Percentiles rank a stretch among this genome's conserved stretches.
Conservation (phyloP, 495 filamentous ascomycete species). For the Polyplosphaeria fusca region DNA sequence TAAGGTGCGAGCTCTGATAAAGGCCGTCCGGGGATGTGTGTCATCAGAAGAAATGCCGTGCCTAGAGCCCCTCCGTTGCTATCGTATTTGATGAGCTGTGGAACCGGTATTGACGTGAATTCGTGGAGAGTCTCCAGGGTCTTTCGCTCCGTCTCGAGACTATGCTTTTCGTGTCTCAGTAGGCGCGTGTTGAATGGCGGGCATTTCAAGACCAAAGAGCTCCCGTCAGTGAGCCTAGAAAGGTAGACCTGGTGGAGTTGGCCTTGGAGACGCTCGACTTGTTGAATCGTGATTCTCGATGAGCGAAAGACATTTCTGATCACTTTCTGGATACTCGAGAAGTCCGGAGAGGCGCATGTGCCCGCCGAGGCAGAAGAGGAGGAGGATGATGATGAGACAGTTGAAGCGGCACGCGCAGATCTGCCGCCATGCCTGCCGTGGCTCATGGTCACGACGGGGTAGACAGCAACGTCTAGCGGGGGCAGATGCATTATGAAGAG, state of each 20-base stretch:
- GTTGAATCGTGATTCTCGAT: conserved; percentile 44
- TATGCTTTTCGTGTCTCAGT: conserved; percentile 55
- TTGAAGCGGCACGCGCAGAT: neutral
- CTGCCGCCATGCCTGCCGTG: conserved; percentile 26
- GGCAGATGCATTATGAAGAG: conserved; percentile 34
- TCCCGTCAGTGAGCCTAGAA: conserved; percentile 54
- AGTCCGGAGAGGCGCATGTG: conserved; percentile 29
- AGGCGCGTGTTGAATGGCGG: conserved; percentile 53
- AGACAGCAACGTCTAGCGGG: conserved; percentile 33
- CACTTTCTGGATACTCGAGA: conserved; percentile 43
- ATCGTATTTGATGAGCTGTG: conserved; percentile 53
- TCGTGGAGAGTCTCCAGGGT: conserved; percentile 50
- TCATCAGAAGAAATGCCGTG: conserved; percentile 50
- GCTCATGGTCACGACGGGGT: conserved; percentile 34
- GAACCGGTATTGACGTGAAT: conserved; percentile 48
- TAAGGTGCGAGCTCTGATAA: conserved; percentile 44
- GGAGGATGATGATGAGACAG: conserved; percentile 18
- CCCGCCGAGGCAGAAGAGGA: conserved; percentile 27
- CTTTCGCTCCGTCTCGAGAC: conserved; percentile 56
- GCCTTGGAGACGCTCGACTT: conserved; percentile 46
- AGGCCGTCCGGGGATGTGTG: conserved; percentile 48
- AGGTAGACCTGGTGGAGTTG: conserved; percentile 55
- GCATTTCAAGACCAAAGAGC: conserved; percentile 52
- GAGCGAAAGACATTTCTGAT: conserved; percentile 45
- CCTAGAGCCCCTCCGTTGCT: conserved; percentile 42